These are phyloP conservation scores for Neurospora sp. DNA, from an alignment of 495 filamentous ascomycete genomes.

Conservation along the genomic window DNA sequence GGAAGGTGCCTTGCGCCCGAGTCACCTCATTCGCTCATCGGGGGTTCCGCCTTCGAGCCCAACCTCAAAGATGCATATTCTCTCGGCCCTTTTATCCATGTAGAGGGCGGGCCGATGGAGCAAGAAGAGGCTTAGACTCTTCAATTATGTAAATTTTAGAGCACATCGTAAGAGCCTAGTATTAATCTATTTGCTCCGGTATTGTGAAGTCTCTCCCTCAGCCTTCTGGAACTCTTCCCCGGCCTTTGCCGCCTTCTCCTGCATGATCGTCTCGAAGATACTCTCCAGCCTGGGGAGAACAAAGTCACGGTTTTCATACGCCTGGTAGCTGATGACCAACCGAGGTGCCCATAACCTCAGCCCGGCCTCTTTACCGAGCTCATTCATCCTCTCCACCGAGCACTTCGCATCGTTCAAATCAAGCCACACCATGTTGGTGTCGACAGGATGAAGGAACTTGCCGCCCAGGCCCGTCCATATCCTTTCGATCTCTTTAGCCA, in stretches of 20 bases:
- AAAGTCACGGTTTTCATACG: constrained; percentile 35
- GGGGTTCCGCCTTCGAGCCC: not conserved
- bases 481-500: constrained; percentile 53
- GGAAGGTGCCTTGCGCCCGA: not conserved
- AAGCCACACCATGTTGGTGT: constrained; percentile 95
- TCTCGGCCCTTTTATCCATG: not conserved
- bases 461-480: constrained; percentile 57
- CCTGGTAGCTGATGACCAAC: constrained; percentile 59
- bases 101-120: not conserved
- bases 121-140: not conserved
- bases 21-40: not conserved
- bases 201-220: constrained; percentile 14
- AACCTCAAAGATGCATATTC: not conserved
- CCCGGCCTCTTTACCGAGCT: constrained; percentile 42
- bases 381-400: constrained; percentile 32
- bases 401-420: constrained; percentile 52
- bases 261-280: constrained; percentile 35
- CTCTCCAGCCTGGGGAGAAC: constrained; percentile 38
- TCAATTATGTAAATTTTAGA: not conserved
- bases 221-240: not conserved
- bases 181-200: constrained; percentile 5
- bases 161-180: not conserved
- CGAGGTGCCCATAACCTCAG: constrained; percentile 41
- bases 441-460: constrained; percentile 48
- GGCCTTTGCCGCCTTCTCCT: constrained; percentile 6